Conservation (phyloP, 768 basidiomycete genomes). For the Hirschioporus abietinus region DNA sequence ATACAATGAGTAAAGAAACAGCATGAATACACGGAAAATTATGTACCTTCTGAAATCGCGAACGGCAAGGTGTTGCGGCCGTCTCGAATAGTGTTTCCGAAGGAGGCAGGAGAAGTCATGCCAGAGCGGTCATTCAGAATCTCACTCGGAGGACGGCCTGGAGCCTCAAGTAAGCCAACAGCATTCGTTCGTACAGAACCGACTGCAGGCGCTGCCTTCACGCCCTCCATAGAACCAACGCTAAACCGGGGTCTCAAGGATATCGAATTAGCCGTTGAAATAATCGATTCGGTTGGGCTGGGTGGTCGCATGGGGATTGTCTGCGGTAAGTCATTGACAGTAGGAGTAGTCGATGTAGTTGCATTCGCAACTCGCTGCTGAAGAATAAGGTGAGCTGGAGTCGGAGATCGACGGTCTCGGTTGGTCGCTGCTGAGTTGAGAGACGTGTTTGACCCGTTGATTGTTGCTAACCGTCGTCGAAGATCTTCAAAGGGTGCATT, state of each 20-base stretch:
- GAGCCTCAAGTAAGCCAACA: constrained; percentile 74
- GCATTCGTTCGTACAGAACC: constrained; percentile 84
- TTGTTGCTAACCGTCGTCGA: constrained; percentile 65
- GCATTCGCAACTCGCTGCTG: not conserved
- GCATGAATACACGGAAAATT: constrained; percentile 15
- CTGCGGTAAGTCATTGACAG: constrained; percentile 23
- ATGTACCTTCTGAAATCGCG: constrained; percentile 51
- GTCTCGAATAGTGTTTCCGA: constrained; percentile 49
- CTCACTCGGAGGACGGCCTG: constrained; percentile 61
- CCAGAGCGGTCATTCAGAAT: constrained; percentile 71
- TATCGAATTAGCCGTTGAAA: constrained; percentile 66
- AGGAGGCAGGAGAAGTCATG: constrained; percentile 67
- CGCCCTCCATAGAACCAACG: constrained; percentile 65
- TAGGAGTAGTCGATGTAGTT: constrained; percentile 19
- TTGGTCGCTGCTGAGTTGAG: constrained; percentile 39
- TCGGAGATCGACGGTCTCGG: constrained; percentile 39
- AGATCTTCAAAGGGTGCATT: constrained; percentile 74
- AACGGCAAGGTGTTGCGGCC: constrained; percentile 46
- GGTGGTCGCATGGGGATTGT: constrained; percentile 40
- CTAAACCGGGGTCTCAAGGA: constrained; percentile 57
- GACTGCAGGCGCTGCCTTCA: constrained; percentile 86
- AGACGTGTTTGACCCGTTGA: constrained; percentile 69
- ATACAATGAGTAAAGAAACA: constrained; percentile 8
- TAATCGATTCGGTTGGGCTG: constrained; percentile 80
- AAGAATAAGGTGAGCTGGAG: constrained; percentile 27